phyloP scores from a whole-genome alignment of 2,329 filamentous ascomycete species.

The Aspergillus proliferans region DNA sequence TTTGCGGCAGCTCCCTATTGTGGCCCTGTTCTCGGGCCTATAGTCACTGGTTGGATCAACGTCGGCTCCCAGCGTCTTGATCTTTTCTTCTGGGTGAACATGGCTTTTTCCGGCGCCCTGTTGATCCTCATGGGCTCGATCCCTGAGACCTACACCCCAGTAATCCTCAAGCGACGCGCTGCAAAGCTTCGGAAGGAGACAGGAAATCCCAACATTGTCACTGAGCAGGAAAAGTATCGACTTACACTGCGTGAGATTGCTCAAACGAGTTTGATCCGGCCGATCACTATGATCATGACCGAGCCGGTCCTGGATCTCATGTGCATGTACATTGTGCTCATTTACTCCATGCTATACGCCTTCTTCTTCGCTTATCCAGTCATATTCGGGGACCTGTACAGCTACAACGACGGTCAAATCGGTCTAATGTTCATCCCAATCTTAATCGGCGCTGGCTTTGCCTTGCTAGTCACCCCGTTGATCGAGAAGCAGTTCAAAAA shows the following conservation, averaged over 20 bases:
- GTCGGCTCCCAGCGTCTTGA: constrained; percentile 26
- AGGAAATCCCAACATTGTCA: constrained; percentile 26
- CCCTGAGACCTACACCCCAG: constrained; percentile 31
- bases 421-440: constrained; percentile 39
- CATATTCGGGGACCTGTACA: constrained; percentile 67
- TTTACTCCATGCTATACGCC: constrained; percentile 45
- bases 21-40: constrained; percentile 65
- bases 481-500: constrained; percentile 72
- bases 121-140: constrained; percentile 18
- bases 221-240: constrained; percentile 24
- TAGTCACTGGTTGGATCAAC: constrained; percentile 67
- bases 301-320: constrained; percentile 37
- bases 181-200: constrained; percentile 27
- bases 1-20: constrained; percentile 75
- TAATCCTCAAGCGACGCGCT: constrained; percentile 29
- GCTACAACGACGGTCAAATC: constrained; percentile 29
- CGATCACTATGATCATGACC: constrained; percentile 73
- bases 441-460: constrained; percentile 25
- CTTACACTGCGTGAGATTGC: constrained; percentile 37
- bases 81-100: constrained; percentile 29
- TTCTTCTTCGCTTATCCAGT: constrained; percentile 49
- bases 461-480: constrained; percentile 25
- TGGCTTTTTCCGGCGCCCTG: constrained; percentile 24
- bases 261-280: constrained; percentile 64
- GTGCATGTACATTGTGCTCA: constrained; percentile 67